Percentiles rank a stretch among this genome's conserved stretches.
These are phyloP conservation scores for Huntiella savannae DNA, from an alignment of 2,329 filamentous ascomycete genomes.

Conservation along the genomic window DNA sequence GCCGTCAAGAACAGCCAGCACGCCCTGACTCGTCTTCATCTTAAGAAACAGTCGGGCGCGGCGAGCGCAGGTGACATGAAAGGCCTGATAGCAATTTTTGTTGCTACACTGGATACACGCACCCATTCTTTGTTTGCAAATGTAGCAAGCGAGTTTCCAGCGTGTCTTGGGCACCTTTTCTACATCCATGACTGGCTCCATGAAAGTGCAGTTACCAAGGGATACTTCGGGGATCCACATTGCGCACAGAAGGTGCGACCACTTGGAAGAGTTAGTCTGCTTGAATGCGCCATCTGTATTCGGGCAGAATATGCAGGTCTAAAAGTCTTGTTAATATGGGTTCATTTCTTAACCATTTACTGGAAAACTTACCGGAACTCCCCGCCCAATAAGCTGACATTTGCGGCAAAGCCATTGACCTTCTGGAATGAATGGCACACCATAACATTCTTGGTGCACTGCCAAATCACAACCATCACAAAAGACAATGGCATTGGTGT, in stretches of 20 bases:
- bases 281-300: constrained; percentile 97
- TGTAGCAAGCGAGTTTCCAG: constrained; percentile 90
- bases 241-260: constrained; percentile 88
- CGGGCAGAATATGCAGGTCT: constrained; percentile 95
- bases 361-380: constrained; percentile 48
- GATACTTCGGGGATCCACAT: constrained; percentile 98
- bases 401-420: constrained; percentile 96
- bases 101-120: constrained; percentile 97
- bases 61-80: constrained; percentile 90
- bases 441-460: constrained; percentile 97
- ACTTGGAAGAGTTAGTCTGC: constrained; percentile 88
- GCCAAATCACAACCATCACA: constrained; percentile 95
- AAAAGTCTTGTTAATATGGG: constrained; percentile 4
- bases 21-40: constrained; percentile 85
- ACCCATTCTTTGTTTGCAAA: constrained; percentile 93
- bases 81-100: constrained; percentile 90
- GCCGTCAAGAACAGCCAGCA: constrained; percentile 57
- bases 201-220: constrained; percentile 86
- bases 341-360: neutral
- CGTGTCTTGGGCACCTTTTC: constrained; percentile 90
- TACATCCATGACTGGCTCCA: constrained; percentile 95
- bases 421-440: constrained; percentile 94
- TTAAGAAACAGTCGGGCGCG: constrained; percentile 74
- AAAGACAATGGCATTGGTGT: constrained; percentile 97
- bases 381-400: constrained; percentile 85